A percentile compares a stretch with the other conserved stretches of the same genome.
phyloP scores from a whole-genome alignment of 441 rosid species.

The Syzygium malaccense region DNA sequence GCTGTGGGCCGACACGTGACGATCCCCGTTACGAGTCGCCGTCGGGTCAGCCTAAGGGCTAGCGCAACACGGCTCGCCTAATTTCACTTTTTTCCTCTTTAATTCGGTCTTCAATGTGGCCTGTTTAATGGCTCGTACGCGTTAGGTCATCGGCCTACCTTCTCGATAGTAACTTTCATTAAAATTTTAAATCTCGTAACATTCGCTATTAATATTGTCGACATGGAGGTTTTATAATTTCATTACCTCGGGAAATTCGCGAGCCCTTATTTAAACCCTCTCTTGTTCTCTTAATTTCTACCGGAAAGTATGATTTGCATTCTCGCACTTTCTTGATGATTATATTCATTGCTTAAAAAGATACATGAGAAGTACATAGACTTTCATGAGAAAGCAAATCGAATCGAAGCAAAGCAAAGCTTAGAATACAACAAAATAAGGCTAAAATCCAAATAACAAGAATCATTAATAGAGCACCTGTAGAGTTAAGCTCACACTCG shows the following conservation, averaged over 20 bases:
- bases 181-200: background rate
- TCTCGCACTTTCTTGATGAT: too few species aligned
- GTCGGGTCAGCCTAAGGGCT: background rate
- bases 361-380: too few species aligned
- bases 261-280: fast-evolving
- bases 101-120: background rate
- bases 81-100: background rate
- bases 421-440: too few species aligned
- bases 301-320: background rate
- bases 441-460: too few species aligned
- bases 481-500: too few species aligned
- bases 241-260: fast-evolving
- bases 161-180: background rate
- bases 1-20: background rate
- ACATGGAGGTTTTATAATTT: background rate
- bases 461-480: too few species aligned
- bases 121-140: background rate
- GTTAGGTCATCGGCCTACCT: background rate
- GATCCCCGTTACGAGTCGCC: background rate
- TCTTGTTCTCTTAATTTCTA: background rate
- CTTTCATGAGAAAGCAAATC: too few species aligned
- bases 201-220: background rate
- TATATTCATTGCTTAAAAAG: too few species aligned
- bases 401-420: too few species aligned
- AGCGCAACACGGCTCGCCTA: background rate